These are phyloP conservation scores for Trichophyton benhamiae DNA, from an alignment of 2,329 filamentous ascomycete species.

Conservation along the genomic window DNA sequence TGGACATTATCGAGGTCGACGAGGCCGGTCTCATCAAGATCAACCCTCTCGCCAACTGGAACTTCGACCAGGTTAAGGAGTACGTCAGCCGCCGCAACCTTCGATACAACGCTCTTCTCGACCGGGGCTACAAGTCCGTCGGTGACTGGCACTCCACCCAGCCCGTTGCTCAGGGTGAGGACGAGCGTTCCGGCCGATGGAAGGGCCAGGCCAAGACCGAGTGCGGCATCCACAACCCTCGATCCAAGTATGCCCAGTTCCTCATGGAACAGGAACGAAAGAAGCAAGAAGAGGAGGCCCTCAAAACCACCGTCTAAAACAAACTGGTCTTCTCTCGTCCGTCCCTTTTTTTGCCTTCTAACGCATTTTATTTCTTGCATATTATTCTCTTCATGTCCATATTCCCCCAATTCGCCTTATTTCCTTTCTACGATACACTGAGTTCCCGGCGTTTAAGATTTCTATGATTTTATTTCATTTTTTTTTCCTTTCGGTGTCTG, in stretches of 20 bases:
- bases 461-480: neutral
- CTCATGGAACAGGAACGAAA: constrained; percentile 61
- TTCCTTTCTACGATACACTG: neutral
- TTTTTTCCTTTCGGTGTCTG: neutral
- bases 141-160: constrained; percentile 97
- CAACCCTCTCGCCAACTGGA: constrained; percentile 93
- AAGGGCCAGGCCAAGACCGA: constrained; percentile 94
- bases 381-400: neutral
- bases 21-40: constrained; percentile 89
- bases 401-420: neutral
- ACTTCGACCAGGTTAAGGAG: constrained; percentile 73
- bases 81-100: constrained; percentile 81
- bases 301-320: constrained; percentile 13
- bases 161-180: constrained; percentile 79
- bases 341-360: neutral
- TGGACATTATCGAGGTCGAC: constrained; percentile 86
- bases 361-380: neutral
- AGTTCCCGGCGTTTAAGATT: neutral
- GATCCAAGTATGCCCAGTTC: constrained; percentile 82
- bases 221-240: constrained; percentile 97
- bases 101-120: constrained; percentile 84
- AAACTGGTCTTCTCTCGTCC: neutral
- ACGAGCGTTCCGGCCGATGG: constrained; percentile 93
- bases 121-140: constrained; percentile 93
- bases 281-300: constrained; percentile 45